Evolutionary conservation across 2,329 filamentous ascomycete genomes (phyloP).

Genomic region (Bipolaris oryzae): DNA sequence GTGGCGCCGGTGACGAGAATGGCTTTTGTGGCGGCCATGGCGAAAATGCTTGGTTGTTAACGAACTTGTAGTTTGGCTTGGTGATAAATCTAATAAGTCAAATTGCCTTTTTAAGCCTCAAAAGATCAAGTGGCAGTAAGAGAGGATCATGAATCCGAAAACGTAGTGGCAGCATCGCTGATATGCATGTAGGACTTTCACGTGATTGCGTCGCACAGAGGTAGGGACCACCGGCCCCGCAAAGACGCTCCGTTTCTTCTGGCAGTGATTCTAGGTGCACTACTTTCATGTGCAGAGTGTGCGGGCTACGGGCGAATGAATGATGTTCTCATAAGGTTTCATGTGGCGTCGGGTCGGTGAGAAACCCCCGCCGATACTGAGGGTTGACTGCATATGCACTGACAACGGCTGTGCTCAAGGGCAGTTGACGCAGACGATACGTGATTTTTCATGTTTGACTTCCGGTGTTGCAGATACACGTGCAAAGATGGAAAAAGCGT

Average conservation of each 20-base stretch:
- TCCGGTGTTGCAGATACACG: not conserved
- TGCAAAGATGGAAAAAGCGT: not conserved
- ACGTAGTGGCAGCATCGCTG: constrained; percentile 2
- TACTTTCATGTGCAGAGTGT: constrained; percentile 2
- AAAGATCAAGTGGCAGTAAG: not conserved
- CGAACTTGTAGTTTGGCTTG: constrained; percentile 11
- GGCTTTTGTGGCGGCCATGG: constrained; percentile 46
- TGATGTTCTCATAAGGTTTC: constrained; percentile 2
- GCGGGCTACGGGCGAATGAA: constrained; percentile 3
- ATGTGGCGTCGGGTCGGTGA: constrained; percentile 8
- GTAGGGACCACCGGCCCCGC: constrained; percentile 11
- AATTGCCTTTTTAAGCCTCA: not conserved
- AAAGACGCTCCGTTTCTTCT: constrained; percentile 10
- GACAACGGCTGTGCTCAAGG: constrained; percentile 1
- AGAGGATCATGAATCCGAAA: not conserved
- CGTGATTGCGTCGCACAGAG: not conserved
- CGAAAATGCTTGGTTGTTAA: constrained; percentile 13
- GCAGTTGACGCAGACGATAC: not conserved
- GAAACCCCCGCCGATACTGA: constrained; percentile 2
- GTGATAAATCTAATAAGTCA: not conserved
- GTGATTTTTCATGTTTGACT: constrained; percentile 1
- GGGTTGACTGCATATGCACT: constrained; percentile 7
- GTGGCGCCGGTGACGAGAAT: constrained; percentile 55
- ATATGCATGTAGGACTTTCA: constrained; percentile 8
- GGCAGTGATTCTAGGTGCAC: constrained; percentile 1